phyloP scores from a whole-genome alignment of 1,139 yeast species.

The Geotrichum histeridarum region DNA sequence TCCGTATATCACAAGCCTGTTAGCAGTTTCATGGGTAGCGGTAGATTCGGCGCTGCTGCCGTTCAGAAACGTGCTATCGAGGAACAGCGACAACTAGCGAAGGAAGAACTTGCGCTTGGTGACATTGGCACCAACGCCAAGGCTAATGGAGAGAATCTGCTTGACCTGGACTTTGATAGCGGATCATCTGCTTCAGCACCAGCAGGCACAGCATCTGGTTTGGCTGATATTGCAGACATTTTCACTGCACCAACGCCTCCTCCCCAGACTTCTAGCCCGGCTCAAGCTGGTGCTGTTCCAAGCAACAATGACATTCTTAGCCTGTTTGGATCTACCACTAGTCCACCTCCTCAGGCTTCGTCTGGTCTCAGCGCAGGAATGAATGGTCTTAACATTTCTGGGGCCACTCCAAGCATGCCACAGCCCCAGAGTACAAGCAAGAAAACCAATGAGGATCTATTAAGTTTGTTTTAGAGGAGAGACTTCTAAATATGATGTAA shows the following conservation, averaged over 20 bases:
- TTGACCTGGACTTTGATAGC: slow-evolving; percentile 69
- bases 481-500: neutral
- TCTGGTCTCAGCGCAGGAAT: slow-evolving; percentile 19
- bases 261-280: slow-evolving; percentile 18
- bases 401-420: slow-evolving; percentile 7
- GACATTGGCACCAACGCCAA: slow-evolving; percentile 33
- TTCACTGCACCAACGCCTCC: slow-evolving; percentile 34
- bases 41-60: slow-evolving; percentile 43
- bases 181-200: slow-evolving; percentile 27
- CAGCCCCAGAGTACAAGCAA: slow-evolving; percentile 18
- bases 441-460: slow-evolving; percentile 46
- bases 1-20: slow-evolving; percentile 89
- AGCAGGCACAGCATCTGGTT: slow-evolving; percentile 18
- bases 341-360: slow-evolving; percentile 26
- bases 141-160: slow-evolving; percentile 68
- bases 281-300: slow-evolving; percentile 19
- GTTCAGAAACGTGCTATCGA: slow-evolving; percentile 55
- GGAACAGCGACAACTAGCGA: slow-evolving; percentile 73
- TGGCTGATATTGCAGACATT: slow-evolving; percentile 36
- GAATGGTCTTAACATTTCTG: slow-evolving; percentile 29
- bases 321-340: slow-evolving; percentile 39
- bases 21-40: slow-evolving; percentile 54
- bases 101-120: slow-evolving; percentile 63
- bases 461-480: slow-evolving; percentile 43
- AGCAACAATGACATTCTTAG: slow-evolving; percentile 44